Evolutionary conservation across 441 rosid genomes (phyloP).

Genomic region (Erysimum pusillum): DNA sequence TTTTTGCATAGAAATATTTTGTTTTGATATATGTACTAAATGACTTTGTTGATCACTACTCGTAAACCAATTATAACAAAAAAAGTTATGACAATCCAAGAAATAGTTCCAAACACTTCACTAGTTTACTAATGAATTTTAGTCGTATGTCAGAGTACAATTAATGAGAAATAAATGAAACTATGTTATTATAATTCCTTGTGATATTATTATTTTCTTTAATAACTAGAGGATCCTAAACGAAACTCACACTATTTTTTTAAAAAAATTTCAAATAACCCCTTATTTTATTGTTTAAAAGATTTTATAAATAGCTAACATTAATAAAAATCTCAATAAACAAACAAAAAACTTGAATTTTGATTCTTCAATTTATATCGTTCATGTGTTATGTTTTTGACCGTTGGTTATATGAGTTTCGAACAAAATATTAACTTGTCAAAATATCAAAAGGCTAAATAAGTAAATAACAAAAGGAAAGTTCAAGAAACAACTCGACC

Average conservation of each 20-base stretch:
- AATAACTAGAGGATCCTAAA: background rate
- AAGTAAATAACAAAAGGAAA: constrained; percentile 15
- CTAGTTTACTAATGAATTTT: background rate
- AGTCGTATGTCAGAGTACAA: background rate
- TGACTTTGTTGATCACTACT: background rate
- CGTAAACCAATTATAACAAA: background rate
- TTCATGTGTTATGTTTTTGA: constrained; percentile 26
- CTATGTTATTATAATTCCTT: background rate
- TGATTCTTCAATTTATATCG: too few relatives aligned
- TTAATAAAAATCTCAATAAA: background rate
- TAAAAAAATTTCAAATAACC: background rate
- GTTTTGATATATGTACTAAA: background rate
- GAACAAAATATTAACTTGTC: too few relatives aligned
- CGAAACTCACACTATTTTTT: background rate
- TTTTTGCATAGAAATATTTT: background rate
- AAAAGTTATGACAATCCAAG: background rate
- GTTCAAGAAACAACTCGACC: constrained; percentile 38
- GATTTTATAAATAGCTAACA: background rate
- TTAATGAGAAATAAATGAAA: background rate
- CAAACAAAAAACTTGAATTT: background rate
- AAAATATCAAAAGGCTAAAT: constrained; percentile 24
- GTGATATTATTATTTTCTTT: background rate
- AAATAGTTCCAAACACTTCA: background rate
- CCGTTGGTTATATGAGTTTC: background rate
- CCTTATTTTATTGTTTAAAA: background rate